These are phyloP conservation scores for Agastache rugosa DNA, from an alignment of 257 asterid species.

Conservation along the genomic window DNA sequence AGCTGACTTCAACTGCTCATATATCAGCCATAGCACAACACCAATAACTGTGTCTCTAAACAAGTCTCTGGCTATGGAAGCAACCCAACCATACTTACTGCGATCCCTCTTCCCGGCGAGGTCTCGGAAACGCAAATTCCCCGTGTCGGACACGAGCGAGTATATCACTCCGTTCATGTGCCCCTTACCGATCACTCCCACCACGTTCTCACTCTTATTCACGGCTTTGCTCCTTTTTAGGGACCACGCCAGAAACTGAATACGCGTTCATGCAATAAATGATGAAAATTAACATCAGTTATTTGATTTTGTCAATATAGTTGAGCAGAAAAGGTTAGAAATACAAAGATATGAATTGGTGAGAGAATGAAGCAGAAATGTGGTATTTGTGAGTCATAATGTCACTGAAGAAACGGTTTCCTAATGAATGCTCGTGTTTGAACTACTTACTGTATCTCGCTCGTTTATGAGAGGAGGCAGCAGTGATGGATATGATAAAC, in stretches of 20 bases:
- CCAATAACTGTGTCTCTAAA: slow-evolving; percentile 75
- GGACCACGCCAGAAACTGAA: slow-evolving; percentile 90
- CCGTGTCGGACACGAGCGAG: slow-evolving; percentile 76
- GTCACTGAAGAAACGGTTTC: neutral
- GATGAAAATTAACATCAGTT: too few relatives aligned
- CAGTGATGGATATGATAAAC: slow-evolving; percentile 80
- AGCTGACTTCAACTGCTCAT: slow-evolving; percentile 54
- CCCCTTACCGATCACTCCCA: slow-evolving; percentile 89
- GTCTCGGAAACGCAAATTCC: slow-evolving; percentile 80
- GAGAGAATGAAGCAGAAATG: neutral
- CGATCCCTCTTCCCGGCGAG: slow-evolving; percentile 62
- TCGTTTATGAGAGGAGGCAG: slow-evolving; percentile 82
- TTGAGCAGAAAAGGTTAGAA: too few relatives aligned
- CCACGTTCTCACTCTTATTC: slow-evolving; percentile 70
- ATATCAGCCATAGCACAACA: slow-evolving; percentile 67
- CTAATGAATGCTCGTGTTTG: neutral
- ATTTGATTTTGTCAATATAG: too few relatives aligned
- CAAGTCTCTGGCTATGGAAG: slow-evolving; percentile 53
- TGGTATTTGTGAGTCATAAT: neutral
- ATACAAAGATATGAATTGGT: too few relatives aligned
- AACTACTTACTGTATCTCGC: slow-evolving; percentile 71
- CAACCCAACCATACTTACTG: slow-evolving; percentile 51
- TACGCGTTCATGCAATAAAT: neutral
- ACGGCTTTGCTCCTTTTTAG: slow-evolving; percentile 98
- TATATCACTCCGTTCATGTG: slow-evolving; percentile 93